Conservation (phyloP, 495 filamentous ascomycete species). For the Hypoxylon trugodes region DNA sequence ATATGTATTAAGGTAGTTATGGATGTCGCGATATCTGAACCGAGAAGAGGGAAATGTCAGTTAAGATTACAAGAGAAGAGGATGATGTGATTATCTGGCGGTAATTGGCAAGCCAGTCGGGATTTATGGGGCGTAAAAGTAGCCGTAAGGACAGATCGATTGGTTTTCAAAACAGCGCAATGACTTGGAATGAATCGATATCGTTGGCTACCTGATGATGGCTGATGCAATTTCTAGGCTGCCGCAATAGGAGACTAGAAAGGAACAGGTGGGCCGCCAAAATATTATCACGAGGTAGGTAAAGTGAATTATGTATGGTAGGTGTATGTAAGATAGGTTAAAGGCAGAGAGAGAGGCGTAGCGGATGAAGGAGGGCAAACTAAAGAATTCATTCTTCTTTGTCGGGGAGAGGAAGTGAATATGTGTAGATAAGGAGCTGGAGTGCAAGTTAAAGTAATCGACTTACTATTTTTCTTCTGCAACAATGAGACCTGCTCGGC, state of each 20-base stretch:
- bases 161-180: constrained; percentile 32
- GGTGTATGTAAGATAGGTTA: constrained; percentile 9
- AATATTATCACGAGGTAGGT: constrained; percentile 15
- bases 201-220: constrained; percentile 16
- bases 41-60: constrained; percentile 23
- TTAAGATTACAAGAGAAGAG: constrained; percentile 27
- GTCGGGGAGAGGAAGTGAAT: constrained; percentile 15
- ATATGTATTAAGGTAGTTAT: constrained; percentile 38
- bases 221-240: constrained; percentile 35
- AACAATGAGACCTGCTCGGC: constrained; percentile 50
- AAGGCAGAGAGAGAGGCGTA: constrained; percentile 1
- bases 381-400: constrained; percentile 28
- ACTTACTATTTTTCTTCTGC: constrained; percentile 47
- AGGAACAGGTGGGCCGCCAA: constrained; percentile 39
- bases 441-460: constrained; percentile 7
- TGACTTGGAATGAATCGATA: constrained; percentile 18
- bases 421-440: too few relatives aligned
- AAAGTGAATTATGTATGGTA: constrained; percentile 9
- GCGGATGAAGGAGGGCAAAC: constrained; percentile 9
- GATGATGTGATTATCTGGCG: constrained; percentile 34
- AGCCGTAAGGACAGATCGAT: constrained; percentile 44
- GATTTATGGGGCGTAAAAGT: constrained; percentile 32
- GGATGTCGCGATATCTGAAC: constrained; percentile 30
- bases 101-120: constrained; percentile 35
- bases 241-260: constrained; percentile 41